Evolutionary conservation across 495 filamentous ascomycete species (phyloP).

Genomic region (Aspergillus carlsbadensis): DNA sequence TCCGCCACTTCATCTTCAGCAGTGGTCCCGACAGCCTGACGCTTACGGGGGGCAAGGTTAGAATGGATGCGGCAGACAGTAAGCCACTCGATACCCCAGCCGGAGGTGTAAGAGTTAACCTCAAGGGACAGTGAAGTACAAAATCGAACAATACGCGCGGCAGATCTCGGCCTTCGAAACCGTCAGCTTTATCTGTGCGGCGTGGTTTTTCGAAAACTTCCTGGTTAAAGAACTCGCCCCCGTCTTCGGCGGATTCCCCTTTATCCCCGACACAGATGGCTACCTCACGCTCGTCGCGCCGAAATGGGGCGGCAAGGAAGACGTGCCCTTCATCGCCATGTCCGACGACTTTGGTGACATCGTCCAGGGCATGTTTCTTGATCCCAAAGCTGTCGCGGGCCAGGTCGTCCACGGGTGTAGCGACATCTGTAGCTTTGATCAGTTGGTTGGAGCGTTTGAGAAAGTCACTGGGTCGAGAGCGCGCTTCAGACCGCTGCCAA

Average conservation of each 20-base stretch:
- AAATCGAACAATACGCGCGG: slow-evolving; percentile 25
- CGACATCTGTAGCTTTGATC: slow-evolving; percentile 2
- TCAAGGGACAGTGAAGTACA: slow-evolving; percentile 23
- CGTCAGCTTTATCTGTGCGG: slow-evolving; percentile 17
- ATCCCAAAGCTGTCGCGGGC: slow-evolving; percentile 18
- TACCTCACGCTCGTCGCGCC: slow-evolving; percentile 20
- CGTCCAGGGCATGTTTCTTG: slow-evolving; percentile 32
- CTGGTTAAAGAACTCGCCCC: slow-evolving; percentile 19
- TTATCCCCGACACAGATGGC: slow-evolving; percentile 20
- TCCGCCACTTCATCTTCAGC: slow-evolving; percentile 30
- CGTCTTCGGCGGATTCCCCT: slow-evolving; percentile 31
- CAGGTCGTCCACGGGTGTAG: slow-evolving; percentile 7
- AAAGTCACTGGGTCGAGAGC: background rate
- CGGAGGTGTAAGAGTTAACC: background rate
- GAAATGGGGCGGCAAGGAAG: slow-evolving; percentile 27
- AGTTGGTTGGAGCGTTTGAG: background rate
- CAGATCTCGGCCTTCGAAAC: slow-evolving; percentile 20
- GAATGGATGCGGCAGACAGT: slow-evolving; percentile 27
- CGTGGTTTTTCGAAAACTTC: slow-evolving; percentile 33
- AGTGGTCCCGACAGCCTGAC: slow-evolving; percentile 14
- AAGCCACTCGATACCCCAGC: background rate
- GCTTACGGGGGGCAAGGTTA: slow-evolving; percentile 23
- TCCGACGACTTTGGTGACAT: slow-evolving; percentile 34
- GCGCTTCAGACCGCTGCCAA: background rate
- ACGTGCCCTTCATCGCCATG: slow-evolving; percentile 30